These are phyloP conservation scores for Lathyrus tuberosus DNA, from an alignment of 306 rosid species.

Conservation along the genomic window DNA sequence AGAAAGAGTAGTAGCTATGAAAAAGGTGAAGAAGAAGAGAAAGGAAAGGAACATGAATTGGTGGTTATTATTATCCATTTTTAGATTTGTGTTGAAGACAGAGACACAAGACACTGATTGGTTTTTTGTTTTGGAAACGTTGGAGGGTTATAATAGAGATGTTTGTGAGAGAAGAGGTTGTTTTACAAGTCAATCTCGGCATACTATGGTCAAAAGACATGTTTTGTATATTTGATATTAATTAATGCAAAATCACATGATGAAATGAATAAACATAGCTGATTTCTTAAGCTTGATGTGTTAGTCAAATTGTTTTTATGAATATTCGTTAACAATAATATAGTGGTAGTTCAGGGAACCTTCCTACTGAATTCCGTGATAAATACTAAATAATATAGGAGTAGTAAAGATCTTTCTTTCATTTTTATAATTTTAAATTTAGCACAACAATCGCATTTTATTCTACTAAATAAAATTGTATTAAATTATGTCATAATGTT, in stretches of 20 bases:
- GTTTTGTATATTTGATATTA: neutral
- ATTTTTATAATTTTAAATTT: too few species aligned
- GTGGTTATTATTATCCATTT: constrained; percentile 34
- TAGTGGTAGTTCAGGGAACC: neutral
- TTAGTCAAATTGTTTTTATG: neutral
- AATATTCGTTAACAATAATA: neutral
- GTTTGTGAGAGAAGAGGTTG: neutral
- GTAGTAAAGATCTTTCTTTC: too few species aligned
- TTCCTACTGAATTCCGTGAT: neutral
- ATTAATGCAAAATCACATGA: neutral
- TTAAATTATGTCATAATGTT: too few species aligned
- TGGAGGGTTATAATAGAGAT: neutral
- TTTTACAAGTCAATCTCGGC: neutral
- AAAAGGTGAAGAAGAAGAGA: constrained; percentile 11
- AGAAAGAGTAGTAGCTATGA: neutral
- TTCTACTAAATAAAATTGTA: too few species aligned
- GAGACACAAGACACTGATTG: neutral
- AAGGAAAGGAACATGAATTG: neutral
- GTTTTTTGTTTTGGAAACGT: neutral
- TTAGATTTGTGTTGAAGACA: neutral
- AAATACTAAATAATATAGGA: too few species aligned
- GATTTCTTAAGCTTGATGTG: too few species aligned
- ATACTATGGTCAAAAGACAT: constrained; percentile 9
- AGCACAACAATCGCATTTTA: too few species aligned
- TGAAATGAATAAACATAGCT: too few species aligned